Evolutionary conservation across 2,329 filamentous ascomycete genomes (phyloP).

Genomic region (Trichophyton verrucosum): DNA sequence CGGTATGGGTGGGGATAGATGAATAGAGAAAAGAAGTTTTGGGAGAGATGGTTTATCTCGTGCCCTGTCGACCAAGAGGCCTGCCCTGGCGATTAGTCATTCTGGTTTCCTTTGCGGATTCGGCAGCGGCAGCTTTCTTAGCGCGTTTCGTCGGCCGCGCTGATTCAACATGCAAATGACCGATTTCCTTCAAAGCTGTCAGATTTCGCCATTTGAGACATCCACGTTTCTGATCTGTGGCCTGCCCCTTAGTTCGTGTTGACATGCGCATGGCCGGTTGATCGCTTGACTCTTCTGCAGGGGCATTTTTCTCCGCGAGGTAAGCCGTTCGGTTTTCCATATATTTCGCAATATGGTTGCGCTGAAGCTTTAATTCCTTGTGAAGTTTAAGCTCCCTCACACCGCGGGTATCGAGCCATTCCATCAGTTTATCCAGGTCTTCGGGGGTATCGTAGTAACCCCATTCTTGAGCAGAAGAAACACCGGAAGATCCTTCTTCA

Average conservation of each 20-base stretch:
- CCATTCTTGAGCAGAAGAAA: conserved; percentile 65
- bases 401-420: conserved; percentile 80
- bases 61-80: conserved; percentile 39
- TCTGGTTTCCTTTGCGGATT: conserved; percentile 30
- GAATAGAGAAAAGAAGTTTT: not conserved
- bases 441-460: conserved; percentile 77
- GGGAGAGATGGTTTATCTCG: conserved; percentile 10
- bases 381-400: conserved; percentile 74
- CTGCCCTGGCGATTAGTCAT: conserved; percentile 38
- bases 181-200: conserved; percentile 45
- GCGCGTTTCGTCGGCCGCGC: conserved; percentile 39
- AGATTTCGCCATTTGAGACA: conserved; percentile 54
- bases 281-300: conserved; percentile 35
- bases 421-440: conserved; percentile 63
- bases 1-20: not conserved
- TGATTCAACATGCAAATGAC: conserved; percentile 49
- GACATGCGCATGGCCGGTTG: conserved; percentile 44
- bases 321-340: conserved; percentile 74
- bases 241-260: conserved; percentile 50
- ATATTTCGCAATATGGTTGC: conserved; percentile 60
- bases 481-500: conserved; percentile 62
- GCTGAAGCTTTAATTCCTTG: conserved; percentile 70
- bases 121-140: conserved; percentile 29
- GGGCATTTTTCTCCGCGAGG: conserved; percentile 42
- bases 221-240: conserved; percentile 40